A percentile compares a stretch with the other conserved stretches of the same genome.
phyloP scores from a whole-genome alignment of 1,284 basidiomycete genomes.

The Boletus hoseneyae region DNA sequence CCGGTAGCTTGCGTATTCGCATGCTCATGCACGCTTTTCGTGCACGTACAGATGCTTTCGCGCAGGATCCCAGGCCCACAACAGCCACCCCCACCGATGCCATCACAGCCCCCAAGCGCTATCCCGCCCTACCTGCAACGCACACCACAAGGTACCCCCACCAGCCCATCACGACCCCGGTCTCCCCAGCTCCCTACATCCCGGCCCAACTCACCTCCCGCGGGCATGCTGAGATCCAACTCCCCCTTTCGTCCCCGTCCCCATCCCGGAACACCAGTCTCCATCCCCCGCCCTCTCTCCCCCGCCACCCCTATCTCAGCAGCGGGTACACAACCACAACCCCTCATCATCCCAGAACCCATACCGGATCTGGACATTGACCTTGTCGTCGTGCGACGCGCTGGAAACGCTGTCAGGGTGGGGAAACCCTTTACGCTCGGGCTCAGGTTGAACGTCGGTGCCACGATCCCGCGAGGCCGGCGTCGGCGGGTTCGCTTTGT shows the following conservation, averaged over 20 bases:
- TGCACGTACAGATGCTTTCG: constrained; percentile 54
- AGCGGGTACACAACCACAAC: constrained; percentile 15
- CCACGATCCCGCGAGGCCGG: constrained; percentile 36
- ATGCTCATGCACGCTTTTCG: background rate
- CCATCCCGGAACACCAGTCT: constrained; percentile 36
- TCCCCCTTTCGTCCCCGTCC: constrained; percentile 48
- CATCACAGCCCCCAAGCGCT: constrained; percentile 59
- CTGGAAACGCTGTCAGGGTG: constrained; percentile 42
- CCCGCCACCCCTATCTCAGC: constrained; percentile 34
- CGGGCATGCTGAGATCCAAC: constrained; percentile 42
- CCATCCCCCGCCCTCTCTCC: constrained; percentile 46
- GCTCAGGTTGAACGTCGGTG: constrained; percentile 50
- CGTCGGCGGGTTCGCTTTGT: constrained; percentile 46
- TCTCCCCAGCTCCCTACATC: constrained; percentile 51
- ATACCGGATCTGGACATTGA: constrained; percentile 52
- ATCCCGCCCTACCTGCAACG: constrained; percentile 71
- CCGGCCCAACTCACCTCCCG: constrained; percentile 44
- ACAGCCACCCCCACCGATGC: constrained; percentile 22
- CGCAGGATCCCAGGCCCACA: constrained; percentile 60
- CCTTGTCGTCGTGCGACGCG: constrained; percentile 53
- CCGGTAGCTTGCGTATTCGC: background rate
- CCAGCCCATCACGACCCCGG: constrained; percentile 45
- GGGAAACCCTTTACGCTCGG: constrained; percentile 57
- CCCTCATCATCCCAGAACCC: constrained; percentile 19
- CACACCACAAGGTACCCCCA: constrained; percentile 34